Conservation (phyloP, 192 early-diverging fungal species). For the Lobosporangium transversale region DNA sequence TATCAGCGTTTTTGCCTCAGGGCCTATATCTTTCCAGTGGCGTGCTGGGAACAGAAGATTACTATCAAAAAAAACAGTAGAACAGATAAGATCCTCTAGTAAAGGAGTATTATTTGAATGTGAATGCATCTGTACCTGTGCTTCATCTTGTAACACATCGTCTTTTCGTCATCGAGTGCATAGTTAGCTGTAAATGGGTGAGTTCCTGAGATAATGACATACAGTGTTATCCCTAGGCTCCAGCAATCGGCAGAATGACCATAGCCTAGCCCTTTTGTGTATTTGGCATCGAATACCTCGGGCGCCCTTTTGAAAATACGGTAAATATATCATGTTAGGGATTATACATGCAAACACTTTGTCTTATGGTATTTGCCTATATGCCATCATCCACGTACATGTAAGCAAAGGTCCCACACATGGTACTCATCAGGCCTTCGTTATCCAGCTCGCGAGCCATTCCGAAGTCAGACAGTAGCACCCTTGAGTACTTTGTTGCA, state of each 20-base stretch:
- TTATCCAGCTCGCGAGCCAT: slow-evolving; percentile 84
- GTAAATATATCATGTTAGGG: no score
- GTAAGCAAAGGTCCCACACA: slow-evolving; percentile 85
- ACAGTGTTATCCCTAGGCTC: slow-evolving; percentile 85
- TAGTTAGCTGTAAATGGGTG: slow-evolving; percentile 38
- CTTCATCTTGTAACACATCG: slow-evolving; percentile 25
- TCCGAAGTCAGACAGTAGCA: slow-evolving; percentile 92
- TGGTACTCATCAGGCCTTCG: slow-evolving; percentile 82
- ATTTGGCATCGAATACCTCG: slow-evolving; percentile 34
- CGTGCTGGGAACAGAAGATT: slow-evolving; percentile 55
- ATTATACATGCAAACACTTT: not conserved
- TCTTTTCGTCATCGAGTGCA: slow-evolving; percentile 19
- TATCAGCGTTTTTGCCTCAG: slow-evolving; percentile 59
- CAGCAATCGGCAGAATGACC: slow-evolving; percentile 71
- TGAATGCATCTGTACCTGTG: not conserved
- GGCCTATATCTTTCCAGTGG: slow-evolving; percentile 57
- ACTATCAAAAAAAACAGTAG: slow-evolving; percentile 56
- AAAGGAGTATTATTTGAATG: no score
- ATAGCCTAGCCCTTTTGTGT: slow-evolving; percentile 55
- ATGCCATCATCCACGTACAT: slow-evolving; percentile 15
- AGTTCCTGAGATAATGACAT: slow-evolving; percentile 71
- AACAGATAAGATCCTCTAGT: no score
- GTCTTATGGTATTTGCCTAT: no score
- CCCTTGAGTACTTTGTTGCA: slow-evolving; percentile 62
- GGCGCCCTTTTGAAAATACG: slow-evolving; percentile 32